Base-by-base conservation (phyloP, 768 basidiomycete species). In the Clitopilus passeckerianus region DNA sequence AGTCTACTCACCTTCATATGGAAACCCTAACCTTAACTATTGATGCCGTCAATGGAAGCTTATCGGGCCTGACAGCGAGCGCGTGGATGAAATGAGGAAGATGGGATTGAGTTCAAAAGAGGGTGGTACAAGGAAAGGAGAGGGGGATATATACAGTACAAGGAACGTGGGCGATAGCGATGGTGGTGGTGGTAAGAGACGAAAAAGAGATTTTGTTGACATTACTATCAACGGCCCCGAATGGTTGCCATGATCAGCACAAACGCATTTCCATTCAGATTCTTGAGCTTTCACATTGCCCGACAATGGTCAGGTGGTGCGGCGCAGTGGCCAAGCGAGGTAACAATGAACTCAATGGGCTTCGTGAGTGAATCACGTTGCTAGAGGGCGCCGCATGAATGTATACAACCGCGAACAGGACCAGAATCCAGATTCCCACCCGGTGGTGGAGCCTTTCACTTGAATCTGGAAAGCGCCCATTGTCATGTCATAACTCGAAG, bases 21-120 rank as follows among this genome's bases (percentile, higher is more conserved):
- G 37, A 15, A 41, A 30, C 27, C 27, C 27, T 30, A 30, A 30
- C 27, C 27, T 30, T 30, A 41, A 5, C 10, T 50, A 18, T 12
- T 50, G 46, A 50, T 50, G 18, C 37, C 37, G 37, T 41, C 37
- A 41, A 41, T 41, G 37, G 37, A 41, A 41, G 37, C 37, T 41
- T 5, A 41, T 41, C 37, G n/a, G n/a, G 46, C 4, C 20, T 50
- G 46, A 50, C 46, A 50, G 46, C 46, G 20, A 22, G 46, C 37
- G 37, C 46, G 46, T 50, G 46, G 46, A 50, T 50, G 46, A 50
- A 50, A 50, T 23, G n/a, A 22, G 18, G 22, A 50, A 50, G 46
- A 63, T 30, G 27, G 58, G 50, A 41, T 58, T 43, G 60, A 30
- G 27, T 30, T 30, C 27, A 41, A 41, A 41, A n/a, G n/a, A n/a